Conservation (phyloP, 2,329 filamentous ascomycete genomes). For the Dendrostoma leiphaemia region DNA sequence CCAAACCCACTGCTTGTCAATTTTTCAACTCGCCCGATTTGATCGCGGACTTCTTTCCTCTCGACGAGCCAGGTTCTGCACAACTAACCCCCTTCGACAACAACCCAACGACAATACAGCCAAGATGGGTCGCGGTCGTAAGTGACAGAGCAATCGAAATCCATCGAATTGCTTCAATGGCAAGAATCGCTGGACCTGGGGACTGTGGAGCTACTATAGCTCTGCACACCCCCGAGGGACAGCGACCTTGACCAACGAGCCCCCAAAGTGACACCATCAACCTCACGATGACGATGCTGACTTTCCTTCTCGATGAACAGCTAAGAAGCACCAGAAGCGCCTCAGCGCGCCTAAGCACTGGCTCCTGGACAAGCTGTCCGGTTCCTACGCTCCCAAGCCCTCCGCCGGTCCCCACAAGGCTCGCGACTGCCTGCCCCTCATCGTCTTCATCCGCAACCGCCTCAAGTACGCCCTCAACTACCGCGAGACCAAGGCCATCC, state of each 20-base stretch:
- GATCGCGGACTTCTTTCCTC: constrained; percentile 5
- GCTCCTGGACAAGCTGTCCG: constrained; percentile 99
- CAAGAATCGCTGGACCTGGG: background rate
- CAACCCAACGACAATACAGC: constrained; percentile 12
- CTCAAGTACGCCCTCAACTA: constrained; percentile 99
- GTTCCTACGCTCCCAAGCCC: constrained; percentile 72
- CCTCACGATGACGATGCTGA: constrained; percentile 2
- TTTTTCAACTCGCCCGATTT: constrained; percentile 1
- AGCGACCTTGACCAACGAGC: background rate
- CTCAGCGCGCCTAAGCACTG: constrained; percentile 98
- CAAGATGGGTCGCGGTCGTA: constrained; percentile 23
- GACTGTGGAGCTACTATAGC: background rate
- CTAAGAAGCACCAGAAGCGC: constrained; percentile 99
- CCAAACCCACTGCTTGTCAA: constrained; percentile 17
- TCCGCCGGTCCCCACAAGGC: constrained; percentile 96
- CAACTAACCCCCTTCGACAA: constrained; percentile 12
- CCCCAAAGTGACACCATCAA: background rate
- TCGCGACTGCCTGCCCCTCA: constrained; percentile 96
- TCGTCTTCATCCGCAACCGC: constrained; percentile 95
- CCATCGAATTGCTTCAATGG: background rate
- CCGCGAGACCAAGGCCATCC: constrained; percentile 95
- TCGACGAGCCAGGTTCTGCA: constrained; percentile 11
- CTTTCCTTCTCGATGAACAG: constrained; percentile 9
- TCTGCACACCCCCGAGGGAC: background rate
- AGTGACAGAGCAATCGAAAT: constrained; percentile 2